phyloP scores from a whole-genome alignment of 192 early-diverging fungal species.

The Allomyces arbusculus region DNA sequence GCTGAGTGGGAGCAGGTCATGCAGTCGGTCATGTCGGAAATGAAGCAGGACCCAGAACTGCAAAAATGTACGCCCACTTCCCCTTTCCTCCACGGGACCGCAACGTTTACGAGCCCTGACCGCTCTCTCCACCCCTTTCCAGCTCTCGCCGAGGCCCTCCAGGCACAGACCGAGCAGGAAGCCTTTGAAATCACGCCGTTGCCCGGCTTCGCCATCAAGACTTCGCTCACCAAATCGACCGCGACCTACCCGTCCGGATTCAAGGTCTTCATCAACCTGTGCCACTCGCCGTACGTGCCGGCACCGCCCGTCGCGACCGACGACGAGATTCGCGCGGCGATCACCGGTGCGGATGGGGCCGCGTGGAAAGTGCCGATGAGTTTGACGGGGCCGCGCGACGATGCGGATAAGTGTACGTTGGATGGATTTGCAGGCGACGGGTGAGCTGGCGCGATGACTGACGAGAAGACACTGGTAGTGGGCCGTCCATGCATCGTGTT shows the following conservation, averaged over 20 bases:
- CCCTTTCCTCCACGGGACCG: too few species aligned
- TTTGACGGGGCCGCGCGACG: constrained; percentile 23
- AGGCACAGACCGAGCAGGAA: not conserved
- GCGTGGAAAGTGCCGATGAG: constrained; percentile 43
- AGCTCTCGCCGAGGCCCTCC: not conserved
- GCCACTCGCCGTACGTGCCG: constrained; percentile 29
- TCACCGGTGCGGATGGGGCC: constrained; percentile 33
- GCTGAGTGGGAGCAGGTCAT: not conserved
- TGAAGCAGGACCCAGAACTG: not conserved
- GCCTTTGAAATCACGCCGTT: not conserved
- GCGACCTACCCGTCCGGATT: constrained; percentile 6
- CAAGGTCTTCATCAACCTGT: constrained; percentile 43
- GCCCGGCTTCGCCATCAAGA: not conserved
- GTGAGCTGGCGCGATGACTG: not conserved
- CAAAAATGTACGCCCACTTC: not conserved
- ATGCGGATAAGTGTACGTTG: constrained; percentile 26
- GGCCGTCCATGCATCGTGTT: constrained; percentile 29
- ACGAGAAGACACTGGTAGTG: constrained; percentile 9
- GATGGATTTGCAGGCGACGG: not conserved
- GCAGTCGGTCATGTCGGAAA: not conserved
- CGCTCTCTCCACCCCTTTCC: not conserved
- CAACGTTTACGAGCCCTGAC: not conserved
- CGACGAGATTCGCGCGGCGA: constrained; percentile 37
- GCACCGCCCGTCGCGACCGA: constrained; percentile 31
- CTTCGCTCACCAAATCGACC: not conserved